These are phyloP conservation scores for Boletus smithii DNA, from an alignment of 1,284 basidiomycete species.

Conservation along the genomic window DNA sequence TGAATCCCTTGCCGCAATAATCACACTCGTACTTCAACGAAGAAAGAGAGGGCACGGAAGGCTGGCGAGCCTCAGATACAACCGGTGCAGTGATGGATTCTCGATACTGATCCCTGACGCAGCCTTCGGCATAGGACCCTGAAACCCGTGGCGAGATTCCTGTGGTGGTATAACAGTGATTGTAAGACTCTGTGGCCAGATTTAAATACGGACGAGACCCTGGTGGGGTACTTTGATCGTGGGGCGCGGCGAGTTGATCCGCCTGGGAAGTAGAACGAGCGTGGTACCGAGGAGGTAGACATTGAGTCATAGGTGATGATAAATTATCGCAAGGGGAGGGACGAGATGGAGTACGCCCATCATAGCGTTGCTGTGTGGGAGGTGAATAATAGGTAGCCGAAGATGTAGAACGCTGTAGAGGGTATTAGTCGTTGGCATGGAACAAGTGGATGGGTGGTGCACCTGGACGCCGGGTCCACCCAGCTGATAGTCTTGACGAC, in stretches of 20 bases:
- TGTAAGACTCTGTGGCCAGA: constrained; percentile 23
- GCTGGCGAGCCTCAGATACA: constrained; percentile 17
- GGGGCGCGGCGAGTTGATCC: constrained; percentile 26
- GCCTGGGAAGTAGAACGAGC: constrained; percentile 30
- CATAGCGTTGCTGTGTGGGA: constrained; percentile 28
- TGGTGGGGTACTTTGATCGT: constrained; percentile 28
- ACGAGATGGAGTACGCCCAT: constrained; percentile 23
- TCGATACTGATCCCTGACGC: constrained; percentile 20
- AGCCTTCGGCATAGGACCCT: constrained; percentile 21
- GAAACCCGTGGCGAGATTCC: constrained; percentile 19
- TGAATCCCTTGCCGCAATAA: constrained; percentile 79
- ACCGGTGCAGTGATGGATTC: constrained; percentile 14
- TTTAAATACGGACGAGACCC: constrained; percentile 29
- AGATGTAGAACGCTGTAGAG: constrained; percentile 22
- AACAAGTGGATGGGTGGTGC: neutral
- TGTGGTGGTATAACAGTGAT: constrained; percentile 16
- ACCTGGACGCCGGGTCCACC: constrained; percentile 35
- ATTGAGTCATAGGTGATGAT: constrained; percentile 20
- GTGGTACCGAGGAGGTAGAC: constrained; percentile 22
- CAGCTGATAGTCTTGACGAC: constrained; percentile 27
- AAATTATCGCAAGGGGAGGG: constrained; percentile 21
- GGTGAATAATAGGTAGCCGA: constrained; percentile 22
- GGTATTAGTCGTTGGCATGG: constrained; percentile 8
- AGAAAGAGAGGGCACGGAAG: constrained; percentile 25
- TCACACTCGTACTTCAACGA: constrained; percentile 67